phyloP scores from a whole-genome alignment of 1,284 basidiomycete species.

The Fomitopsis schrenkii region DNA sequence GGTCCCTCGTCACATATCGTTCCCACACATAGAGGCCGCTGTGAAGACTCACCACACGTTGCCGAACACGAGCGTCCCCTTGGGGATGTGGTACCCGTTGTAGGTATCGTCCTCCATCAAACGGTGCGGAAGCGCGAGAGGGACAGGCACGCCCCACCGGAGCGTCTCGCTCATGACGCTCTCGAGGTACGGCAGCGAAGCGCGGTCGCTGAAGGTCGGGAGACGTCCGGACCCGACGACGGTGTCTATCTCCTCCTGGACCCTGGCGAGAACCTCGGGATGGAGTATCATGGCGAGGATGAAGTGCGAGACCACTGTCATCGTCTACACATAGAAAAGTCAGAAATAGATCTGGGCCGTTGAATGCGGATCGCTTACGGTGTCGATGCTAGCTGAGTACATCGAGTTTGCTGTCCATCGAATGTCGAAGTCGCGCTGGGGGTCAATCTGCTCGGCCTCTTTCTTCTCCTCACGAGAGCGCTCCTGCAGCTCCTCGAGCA shows the following conservation, averaged over 20 bases:
- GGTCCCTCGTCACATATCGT: neutral
- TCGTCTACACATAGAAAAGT: constrained; percentile 23
- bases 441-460: constrained; percentile 12
- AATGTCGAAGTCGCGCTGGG: constrained; percentile 52
- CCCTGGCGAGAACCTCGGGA: constrained; percentile 29
- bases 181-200: constrained; percentile 31
- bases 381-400: constrained; percentile 49
- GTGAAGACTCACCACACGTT: constrained; percentile 28
- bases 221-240: constrained; percentile 27
- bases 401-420: constrained; percentile 66
- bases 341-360: neutral
- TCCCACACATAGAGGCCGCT: neutral
- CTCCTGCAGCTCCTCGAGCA: constrained; percentile 39
- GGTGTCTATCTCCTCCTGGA: constrained; percentile 32
- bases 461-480: constrained; percentile 12
- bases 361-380: constrained; percentile 32
- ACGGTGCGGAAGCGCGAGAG: constrained; percentile 13
- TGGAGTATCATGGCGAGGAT: constrained; percentile 25
- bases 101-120: constrained; percentile 31
- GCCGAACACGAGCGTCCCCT: constrained; percentile 32
- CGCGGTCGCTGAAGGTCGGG: constrained; percentile 26
- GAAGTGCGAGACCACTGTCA: constrained; percentile 21
- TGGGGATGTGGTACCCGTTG: constrained; percentile 30
- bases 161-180: constrained; percentile 23
- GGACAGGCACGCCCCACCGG: constrained; percentile 18